phyloP scores from a whole-genome alignment of 2,329 filamentous ascomycete species.

The Blastomyces silverae region DNA sequence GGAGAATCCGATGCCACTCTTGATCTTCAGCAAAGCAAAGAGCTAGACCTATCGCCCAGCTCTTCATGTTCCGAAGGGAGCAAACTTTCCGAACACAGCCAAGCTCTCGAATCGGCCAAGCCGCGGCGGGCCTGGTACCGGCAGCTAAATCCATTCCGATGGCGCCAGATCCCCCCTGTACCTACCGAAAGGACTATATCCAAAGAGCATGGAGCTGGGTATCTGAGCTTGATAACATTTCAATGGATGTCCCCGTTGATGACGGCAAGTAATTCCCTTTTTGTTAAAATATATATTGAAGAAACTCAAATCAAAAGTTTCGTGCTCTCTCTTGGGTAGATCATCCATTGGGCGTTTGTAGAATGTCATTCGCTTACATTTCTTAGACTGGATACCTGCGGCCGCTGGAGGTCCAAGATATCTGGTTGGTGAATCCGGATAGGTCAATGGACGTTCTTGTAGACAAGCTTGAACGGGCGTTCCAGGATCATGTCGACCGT shows the following conservation, averaged over 20 bases:
- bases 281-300: background rate
- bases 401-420: slow-evolving; percentile 71
- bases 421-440: slow-evolving; percentile 81
- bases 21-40: slow-evolving; percentile 4
- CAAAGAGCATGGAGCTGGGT: slow-evolving; percentile 64
- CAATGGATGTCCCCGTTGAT: slow-evolving; percentile 89
- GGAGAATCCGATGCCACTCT: background rate
- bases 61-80: background rate
- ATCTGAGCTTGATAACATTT: slow-evolving; percentile 71
- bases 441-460: slow-evolving; percentile 66
- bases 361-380: slow-evolving; percentile 17
- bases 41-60: background rate
- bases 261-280: slow-evolving; percentile 49
- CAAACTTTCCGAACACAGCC: slow-evolving; percentile 4
- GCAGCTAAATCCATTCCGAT: slow-evolving; percentile 41
- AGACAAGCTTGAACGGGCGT: slow-evolving; percentile 57
- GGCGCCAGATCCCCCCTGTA: slow-evolving; percentile 48
- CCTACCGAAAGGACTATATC: slow-evolving; percentile 51
- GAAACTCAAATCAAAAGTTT: background rate
- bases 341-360: background rate
- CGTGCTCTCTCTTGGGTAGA: slow-evolving; percentile 16
- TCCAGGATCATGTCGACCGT: slow-evolving; percentile 59
- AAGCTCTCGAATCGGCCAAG: slow-evolving; percentile 10
- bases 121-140: slow-evolving; percentile 33
- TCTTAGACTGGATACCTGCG: slow-evolving; percentile 73